Evolutionary conservation across 495 filamentous ascomycete species (phyloP).

Genomic region (Extremus antarcticus): DNA sequence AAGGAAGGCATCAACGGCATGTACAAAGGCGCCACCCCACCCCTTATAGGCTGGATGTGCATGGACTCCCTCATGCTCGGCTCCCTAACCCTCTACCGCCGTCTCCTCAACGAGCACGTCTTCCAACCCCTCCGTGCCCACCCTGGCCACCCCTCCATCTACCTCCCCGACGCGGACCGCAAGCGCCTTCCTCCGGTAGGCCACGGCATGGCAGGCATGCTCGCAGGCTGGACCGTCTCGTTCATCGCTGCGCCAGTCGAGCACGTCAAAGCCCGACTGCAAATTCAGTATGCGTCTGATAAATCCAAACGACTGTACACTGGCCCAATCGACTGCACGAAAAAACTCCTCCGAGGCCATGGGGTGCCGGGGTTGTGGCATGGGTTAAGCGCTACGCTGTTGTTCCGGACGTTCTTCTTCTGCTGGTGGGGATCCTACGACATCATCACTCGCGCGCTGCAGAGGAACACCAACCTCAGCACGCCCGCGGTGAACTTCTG

Average conservation of each 20-base stretch:
- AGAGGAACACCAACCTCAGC: conserved; percentile 55
- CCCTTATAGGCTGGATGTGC: conserved; percentile 92
- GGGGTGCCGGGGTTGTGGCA: conserved; percentile 74
- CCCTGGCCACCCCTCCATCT: conserved; percentile 3
- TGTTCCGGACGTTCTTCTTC: conserved; percentile 92
- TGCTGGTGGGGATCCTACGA: conserved; percentile 96
- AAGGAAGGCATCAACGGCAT: conserved; percentile 69
- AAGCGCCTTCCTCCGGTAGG: conserved; percentile 60
- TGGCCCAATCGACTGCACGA: conserved; percentile 73
- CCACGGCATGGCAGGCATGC: conserved; percentile 73
- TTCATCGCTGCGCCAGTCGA: conserved; percentile 92
- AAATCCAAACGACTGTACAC: conserved; percentile 67
- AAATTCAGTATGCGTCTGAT: conserved; percentile 75
- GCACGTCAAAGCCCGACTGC: conserved; percentile 86
- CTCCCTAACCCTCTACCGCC: conserved; percentile 78
- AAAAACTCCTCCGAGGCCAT: conserved; percentile 54
- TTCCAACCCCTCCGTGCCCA: conserved; percentile 42
- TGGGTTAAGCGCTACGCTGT: conserved; percentile 68
- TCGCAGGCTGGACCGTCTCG: conserved; percentile 81
- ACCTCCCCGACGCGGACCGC: conserved; percentile 13
- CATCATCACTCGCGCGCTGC: conserved; percentile 57
- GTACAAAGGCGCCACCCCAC: conserved; percentile 87
- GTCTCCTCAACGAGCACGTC: conserved; percentile 63
- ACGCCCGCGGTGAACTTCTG: conserved; percentile 86
- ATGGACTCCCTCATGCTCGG: conserved; percentile 97